Evolutionary conservation across 257 asterid genomes (phyloP), one percentile per base, ranked within the genome.

Genomic region (Scutellaria galericulata): DNA sequence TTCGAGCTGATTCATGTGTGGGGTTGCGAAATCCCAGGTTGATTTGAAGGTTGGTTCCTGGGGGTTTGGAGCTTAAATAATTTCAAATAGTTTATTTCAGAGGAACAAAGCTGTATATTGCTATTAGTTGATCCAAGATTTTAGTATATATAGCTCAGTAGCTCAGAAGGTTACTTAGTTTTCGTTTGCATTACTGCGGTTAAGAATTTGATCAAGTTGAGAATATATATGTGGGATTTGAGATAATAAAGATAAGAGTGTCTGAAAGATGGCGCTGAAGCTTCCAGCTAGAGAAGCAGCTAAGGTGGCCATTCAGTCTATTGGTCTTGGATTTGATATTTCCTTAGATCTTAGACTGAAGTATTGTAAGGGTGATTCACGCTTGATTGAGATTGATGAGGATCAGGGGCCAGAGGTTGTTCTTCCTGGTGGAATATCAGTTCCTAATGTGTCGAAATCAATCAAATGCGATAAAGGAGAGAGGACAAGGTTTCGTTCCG

Each of bases 381-480:
- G 90, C 59, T 76, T 95, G 88, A 86, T 91, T 65, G 96, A 83
- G 58, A 81, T 91, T 80, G 95, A 90, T 79, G 98, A 84, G 78
- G 90, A 80, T 64, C 87, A 79, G 66, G 88, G 90, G 46, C 87
- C 87, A 63, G 95, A 89, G 76, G 79, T 95, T 83, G 90, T 91
- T 67, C 96, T 95, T 72, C 96, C 97, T 0, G 96, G 92, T 75
- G 98, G 99, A 72, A 80, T 84, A 41, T 72, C 84, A 12, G 83
- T 94, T 40, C 86, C 86, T 42, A 81, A 84, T 45, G 97, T 94
- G 71, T 84, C 99, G 5, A 94, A 86, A 50, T 86, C 85, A n/a
- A 91, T 94, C 64, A 94, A 94, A 78, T 89, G 99, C 48, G 99
- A 94, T 80, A 94, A 94, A 82, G 99, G 99, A 73, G 99, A 94